Conservation (phyloP, 23 red algal genomes). For the Rhodosorus marinus region DNA sequence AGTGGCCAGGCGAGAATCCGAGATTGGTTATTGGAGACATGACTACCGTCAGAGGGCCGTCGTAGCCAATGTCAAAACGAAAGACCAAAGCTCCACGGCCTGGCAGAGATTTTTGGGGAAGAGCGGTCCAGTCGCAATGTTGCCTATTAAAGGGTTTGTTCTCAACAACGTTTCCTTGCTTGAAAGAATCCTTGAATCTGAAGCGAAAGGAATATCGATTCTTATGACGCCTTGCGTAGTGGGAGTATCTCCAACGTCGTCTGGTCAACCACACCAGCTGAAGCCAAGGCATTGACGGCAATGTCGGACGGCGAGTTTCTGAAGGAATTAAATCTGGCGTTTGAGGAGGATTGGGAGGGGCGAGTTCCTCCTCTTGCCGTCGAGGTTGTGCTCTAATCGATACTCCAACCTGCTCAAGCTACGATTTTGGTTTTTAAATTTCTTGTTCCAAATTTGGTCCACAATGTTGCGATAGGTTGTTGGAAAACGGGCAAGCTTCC, state of each 20-base stretch:
- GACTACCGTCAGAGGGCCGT: slow-evolving; percentile 59
- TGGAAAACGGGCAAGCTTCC: slow-evolving; percentile 39
- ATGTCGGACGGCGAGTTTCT: slow-evolving; percentile 30
- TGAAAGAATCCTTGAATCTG: too few relatives aligned
- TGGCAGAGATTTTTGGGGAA: slow-evolving; percentile 75
- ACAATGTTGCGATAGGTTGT: too few relatives aligned
- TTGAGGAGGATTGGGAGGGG: too few relatives aligned
- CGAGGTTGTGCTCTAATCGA: too few relatives aligned
- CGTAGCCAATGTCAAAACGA: slow-evolving; percentile 43
- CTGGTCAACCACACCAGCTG: slow-evolving; percentile 53
- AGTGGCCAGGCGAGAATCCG: too few relatives aligned
- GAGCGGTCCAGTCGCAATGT: slow-evolving; percentile 65
- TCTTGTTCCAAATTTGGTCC: too few relatives aligned
- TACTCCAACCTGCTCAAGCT: too few relatives aligned
- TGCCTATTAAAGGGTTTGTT: slow-evolving; percentile 59
- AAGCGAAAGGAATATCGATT: too few relatives aligned
- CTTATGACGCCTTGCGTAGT: too few relatives aligned
- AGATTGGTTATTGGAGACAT: slow-evolving; percentile 29
- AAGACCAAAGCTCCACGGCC: slow-evolving; percentile 12
- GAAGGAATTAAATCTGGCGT: slow-evolving; percentile 42
- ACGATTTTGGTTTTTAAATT: too few relatives aligned
- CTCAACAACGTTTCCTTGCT: slow-evolving; percentile 8
- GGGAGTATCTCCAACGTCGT: slow-evolving; percentile 76
- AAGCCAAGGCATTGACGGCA: slow-evolving; percentile 34
- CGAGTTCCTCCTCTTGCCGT: too few relatives aligned